A percentile compares a stretch with the other conserved stretches of the same genome.
Conservation (phyloP, 805 yeast genomes). For the Tetrapisispora iriomotensis region DNA sequence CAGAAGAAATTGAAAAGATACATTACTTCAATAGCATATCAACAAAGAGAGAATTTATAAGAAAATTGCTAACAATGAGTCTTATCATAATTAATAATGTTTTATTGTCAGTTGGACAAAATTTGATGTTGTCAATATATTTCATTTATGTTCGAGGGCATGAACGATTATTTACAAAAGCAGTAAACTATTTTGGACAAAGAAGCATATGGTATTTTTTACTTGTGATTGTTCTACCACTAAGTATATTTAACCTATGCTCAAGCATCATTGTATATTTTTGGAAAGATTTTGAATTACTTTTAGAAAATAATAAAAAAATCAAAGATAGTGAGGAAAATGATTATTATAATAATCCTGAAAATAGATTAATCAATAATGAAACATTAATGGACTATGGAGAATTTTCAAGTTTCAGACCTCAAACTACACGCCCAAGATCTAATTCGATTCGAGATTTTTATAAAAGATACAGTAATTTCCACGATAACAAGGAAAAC, state of each 20-base stretch:
- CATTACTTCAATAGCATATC: background rate
- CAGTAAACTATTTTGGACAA: conserved; percentile 29
- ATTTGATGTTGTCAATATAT: conserved; percentile 31
- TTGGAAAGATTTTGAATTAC: conserved; percentile 18
- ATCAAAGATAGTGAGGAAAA: background rate
- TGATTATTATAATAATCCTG: background rate
- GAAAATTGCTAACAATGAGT: conserved; percentile 7
- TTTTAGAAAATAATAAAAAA: background rate
- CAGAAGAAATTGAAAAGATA: background rate
- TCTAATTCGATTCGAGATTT: background rate
- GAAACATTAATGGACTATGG: background rate
- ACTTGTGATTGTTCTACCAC: conserved; percentile 26
- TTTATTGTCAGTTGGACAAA: conserved; percentile 25
- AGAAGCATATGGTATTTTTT: conserved; percentile 24
- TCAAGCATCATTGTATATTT: conserved; percentile 14
- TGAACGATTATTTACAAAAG: conserved; percentile 23
- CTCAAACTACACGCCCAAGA: background rate
- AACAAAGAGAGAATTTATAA: conserved; percentile 4
- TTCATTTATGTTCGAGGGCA: conserved; percentile 29
- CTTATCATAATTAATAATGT: conserved; percentile 14
- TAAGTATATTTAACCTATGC: conserved; percentile 16
- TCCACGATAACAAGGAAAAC: background rate
- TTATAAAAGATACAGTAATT: no score
- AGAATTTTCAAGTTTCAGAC: background rate
- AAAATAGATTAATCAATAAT: background rate